phyloP scores from a whole-genome alignment of 176 grass and related monocot species.

The Tillandsia fasciculata region DNA sequence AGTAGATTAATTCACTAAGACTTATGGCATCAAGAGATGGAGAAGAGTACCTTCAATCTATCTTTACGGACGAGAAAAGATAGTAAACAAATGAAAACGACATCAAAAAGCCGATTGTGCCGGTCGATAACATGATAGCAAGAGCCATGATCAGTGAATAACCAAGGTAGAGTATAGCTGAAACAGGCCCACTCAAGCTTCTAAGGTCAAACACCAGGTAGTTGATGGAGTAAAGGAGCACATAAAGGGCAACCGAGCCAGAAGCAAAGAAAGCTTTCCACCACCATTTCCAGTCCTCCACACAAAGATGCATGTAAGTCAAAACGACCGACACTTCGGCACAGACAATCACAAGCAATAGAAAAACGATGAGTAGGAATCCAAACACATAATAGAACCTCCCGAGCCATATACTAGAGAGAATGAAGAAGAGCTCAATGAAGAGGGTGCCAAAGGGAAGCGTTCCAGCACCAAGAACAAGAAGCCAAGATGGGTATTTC shows the following conservation, averaged over 20 bases:
- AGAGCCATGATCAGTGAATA: slow-evolving; percentile 75
- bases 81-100: slow-evolving; percentile 77
- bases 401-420: slow-evolving; percentile 83
- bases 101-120: slow-evolving; percentile 65
- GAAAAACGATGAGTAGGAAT: slow-evolving; percentile 61
- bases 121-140: slow-evolving; percentile 62
- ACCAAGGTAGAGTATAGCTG: slow-evolving; percentile 64
- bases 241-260: slow-evolving; percentile 69
- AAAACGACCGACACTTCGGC: slow-evolving; percentile 69
- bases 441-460: slow-evolving; percentile 72
- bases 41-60: slow-evolving; percentile 40
- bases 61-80: slow-evolving; percentile 90
- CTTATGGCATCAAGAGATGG: neutral
- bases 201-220: slow-evolving; percentile 85
- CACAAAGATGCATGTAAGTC: slow-evolving; percentile 75
- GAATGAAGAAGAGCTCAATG: slow-evolving; percentile 85
- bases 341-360: slow-evolving; percentile 58
- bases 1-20: neutral
- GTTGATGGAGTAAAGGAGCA: slow-evolving; percentile 86
- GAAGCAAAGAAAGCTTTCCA: slow-evolving; percentile 77
- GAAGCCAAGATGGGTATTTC: slow-evolving; percentile 77
- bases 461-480: slow-evolving; percentile 64
- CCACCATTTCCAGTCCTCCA: slow-evolving; percentile 90
- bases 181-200: slow-evolving; percentile 71
- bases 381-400: slow-evolving; percentile 91